A percentile compares a stretch with the other conserved stretches of the same genome.
Evolutionary conservation across 257 asterid species (phyloP).

Genomic region (Thymus quinquecostatus): DNA sequence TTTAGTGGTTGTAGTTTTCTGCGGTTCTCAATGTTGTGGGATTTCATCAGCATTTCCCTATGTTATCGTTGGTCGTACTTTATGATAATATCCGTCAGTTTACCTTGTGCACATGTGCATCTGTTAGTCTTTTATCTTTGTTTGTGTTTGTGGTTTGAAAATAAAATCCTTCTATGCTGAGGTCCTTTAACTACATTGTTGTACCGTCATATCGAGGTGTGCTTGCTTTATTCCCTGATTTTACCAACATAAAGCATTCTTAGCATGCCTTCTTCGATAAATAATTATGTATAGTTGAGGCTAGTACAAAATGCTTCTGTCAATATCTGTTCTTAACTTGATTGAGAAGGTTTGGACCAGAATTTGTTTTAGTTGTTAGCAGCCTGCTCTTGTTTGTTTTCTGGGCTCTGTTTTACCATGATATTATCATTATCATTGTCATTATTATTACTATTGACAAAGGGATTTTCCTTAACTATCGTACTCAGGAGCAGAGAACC

Average conservation of each 20-base stretch:
- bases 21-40: not conserved
- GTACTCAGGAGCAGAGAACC: slow-evolving; percentile 77
- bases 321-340: slow-evolving; percentile 5
- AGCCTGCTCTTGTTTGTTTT: slow-evolving; percentile 6
- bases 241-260: not conserved
- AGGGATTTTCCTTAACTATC: slow-evolving; percentile 40
- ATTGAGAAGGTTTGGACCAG: not conserved
- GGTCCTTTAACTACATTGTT: not conserved
- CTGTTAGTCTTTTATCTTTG: not conserved
- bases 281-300: not conserved
- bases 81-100: not conserved
- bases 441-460: slow-evolving; percentile 43
- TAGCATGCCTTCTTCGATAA: not conserved
- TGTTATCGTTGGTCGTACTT: not conserved
- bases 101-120: not conserved
- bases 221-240: not conserved
- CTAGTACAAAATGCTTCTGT: not conserved
- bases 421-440: slow-evolving; percentile 15
- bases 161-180: not conserved
- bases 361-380: not conserved
- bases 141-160: not conserved
- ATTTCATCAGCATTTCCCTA: not conserved
- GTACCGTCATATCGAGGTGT: slow-evolving; percentile 5
- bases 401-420: slow-evolving; percentile 9
- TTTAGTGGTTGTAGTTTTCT: not conserved